Evolutionary conservation across 352 stramenopile species (phyloP).

Genomic region (Phytophthora pini): DNA sequence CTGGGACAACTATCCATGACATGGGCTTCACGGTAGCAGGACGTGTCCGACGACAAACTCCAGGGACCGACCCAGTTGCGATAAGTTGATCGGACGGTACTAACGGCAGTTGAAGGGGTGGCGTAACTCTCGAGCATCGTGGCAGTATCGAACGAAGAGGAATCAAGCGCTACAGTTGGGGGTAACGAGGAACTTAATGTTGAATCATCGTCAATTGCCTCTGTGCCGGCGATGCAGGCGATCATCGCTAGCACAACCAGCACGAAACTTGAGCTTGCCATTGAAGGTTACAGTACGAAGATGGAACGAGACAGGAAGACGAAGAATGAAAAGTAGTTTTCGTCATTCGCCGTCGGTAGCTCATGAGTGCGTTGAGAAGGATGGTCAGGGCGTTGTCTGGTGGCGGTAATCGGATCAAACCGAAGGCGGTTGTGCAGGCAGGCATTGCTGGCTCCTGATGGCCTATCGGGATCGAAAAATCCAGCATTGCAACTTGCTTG

Average conservation of each 20-base stretch:
- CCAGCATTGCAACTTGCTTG: conserved; percentile 5
- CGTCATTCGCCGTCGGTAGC: background rate
- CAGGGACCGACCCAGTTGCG: conserved; percentile 45
- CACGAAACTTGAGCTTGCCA: background rate
- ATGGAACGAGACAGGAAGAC: background rate
- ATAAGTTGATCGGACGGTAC: conserved; percentile 22
- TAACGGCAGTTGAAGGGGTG: conserved; percentile 15
- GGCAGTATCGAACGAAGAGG: conserved; percentile 16
- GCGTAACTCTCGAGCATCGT: conserved; percentile 4
- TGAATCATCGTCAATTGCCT: conserved; percentile 7
- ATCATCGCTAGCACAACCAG: background rate
- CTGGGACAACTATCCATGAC: conserved; percentile 32
- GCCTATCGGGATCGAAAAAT: conserved; percentile 20
- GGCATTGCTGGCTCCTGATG: conserved; percentile 11
- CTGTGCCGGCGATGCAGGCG: background rate
- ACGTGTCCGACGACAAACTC: conserved; percentile 16
- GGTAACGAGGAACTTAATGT: conserved; percentile 9
- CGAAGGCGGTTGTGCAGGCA: conserved; percentile 1
- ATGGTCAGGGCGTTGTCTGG: conserved; percentile 3
- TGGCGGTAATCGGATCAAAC: conserved; percentile 12
- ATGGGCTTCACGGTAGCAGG: conserved; percentile 34
- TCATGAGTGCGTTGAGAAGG: background rate
- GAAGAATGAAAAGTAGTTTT: background rate
- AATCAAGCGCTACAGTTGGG: background rate
- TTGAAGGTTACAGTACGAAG: background rate